These are phyloP conservation scores for Ogataea paradorogensis DNA, from an alignment of 805 yeast species.

Conservation along the genomic window DNA sequence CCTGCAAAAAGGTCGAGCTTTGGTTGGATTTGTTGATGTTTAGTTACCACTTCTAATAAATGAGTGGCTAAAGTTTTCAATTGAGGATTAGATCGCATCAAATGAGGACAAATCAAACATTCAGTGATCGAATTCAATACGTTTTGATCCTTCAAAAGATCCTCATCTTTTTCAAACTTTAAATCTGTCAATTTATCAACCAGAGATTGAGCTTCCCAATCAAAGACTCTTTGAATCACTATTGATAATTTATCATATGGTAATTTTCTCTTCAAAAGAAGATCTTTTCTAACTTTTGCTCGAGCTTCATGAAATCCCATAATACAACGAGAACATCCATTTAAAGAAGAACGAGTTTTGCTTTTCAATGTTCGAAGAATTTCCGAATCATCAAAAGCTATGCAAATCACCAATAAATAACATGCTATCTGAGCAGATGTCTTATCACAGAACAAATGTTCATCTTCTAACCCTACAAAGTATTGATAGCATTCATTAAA, in stretches of 20 bases:
- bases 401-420: conserved; percentile 39
- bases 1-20: conserved; percentile 42
- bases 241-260: conserved; percentile 22
- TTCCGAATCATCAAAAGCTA: conserved; percentile 41
- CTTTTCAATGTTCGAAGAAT: conserved; percentile 10
- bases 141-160: conserved; percentile 26
- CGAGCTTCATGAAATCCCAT: conserved; percentile 51
- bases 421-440: conserved; percentile 51
- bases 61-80: conserved; percentile 38
- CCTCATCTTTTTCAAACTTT: conserved; percentile 22
- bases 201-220: conserved; percentile 28
- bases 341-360: conserved; percentile 33
- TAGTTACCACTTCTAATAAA: conserved; percentile 31
- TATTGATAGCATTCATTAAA: conserved; percentile 38
- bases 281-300: conserved; percentile 48
- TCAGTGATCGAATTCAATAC: conserved; percentile 39
- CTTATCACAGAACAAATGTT: conserved; percentile 58
- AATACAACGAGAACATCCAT: conserved; percentile 53
- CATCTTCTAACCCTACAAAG: conserved; percentile 12
- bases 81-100: conserved; percentile 39
- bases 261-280: conserved; percentile 45
- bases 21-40: conserved; percentile 13
- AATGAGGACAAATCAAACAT: conserved; percentile 50
- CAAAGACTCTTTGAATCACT: conserved; percentile 23
- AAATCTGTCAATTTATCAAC: conserved; percentile 15